Base-by-base conservation (phyloP, 139 green algal species). In the Asterochloris sp. region DNA sequence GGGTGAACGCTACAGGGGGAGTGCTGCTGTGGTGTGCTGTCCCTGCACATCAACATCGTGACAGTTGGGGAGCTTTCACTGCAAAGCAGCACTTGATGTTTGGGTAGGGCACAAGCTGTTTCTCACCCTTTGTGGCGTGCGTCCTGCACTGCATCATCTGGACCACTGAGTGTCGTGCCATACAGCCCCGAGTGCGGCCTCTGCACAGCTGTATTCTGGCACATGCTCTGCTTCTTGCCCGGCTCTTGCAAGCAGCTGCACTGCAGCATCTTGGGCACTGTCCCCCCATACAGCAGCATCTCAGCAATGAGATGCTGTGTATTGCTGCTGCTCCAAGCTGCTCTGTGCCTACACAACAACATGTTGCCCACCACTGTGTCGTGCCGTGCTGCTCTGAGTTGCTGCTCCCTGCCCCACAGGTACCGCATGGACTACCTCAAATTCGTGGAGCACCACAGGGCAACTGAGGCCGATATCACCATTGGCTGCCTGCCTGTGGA, bases 401-500 rank as follows among this genome's bases (percentile, higher is more conserved):
- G 23, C 29, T 17, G 13, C 28, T 29, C 10, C 23, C 12, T 54
- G 15, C 69, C 74, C 13, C 64, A 27, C 89, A 94, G 95, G 29
- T 99, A 99, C 92, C 95, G 97, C 82, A 99, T 99, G 97, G 96
- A 99, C 90, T 99, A 99, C 95, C 96, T 98, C 93, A 91, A 96
- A 82, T 99, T 99, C 86, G 95, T 99, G 23, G 92, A 97, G 81
- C 90, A 95, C 82, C 96, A 99, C 90, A 88, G 95, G 23, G 89
- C 93, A 71, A 95, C 87, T 8, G 91, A 93, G 74, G 97, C 97
- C 15, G 97, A 99, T 88, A 95, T 99, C 86, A 99, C 96, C 75
- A 94, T 99, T 26, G 96, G 92, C 64, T 94, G 88, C 85, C 91
- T 99, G 79, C 93, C 97, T 11, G 94, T 96, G 82, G 95, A 97